Base-by-base conservation (phyloP, 108 stramenopile genomes). In the Cylindrotheca fusiformis region DNA sequence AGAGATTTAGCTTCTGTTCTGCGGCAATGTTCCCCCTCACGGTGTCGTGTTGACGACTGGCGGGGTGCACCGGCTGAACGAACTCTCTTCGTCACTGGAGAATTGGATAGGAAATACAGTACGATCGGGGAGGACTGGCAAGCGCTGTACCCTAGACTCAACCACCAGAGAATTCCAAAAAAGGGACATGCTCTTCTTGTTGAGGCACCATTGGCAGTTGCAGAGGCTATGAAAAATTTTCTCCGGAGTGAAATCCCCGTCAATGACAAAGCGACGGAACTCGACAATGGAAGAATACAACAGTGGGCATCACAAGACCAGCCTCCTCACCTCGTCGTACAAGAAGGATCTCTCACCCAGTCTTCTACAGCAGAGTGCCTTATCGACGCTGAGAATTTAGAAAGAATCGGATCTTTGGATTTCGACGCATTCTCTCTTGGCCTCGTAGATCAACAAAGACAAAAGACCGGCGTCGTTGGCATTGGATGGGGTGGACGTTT, bases 401-500 rank as follows among this genome's bases (percentile, higher is more conserved):
- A 41, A 14, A 14, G 12, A 20, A 31, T 73, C 25, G 58, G 53
- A 18, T 51, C 60, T 28, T 56, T 90, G 54, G 80, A 87, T 44
- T 90, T 74, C 46, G 82, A 91, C 47, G 28, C 68, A 10, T 91
- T 87, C 54, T 33, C 32, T n/a, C 82, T 91, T 25, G 65, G 80
- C 23, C 27, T 87, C 12, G 30, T 63, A 1, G 63, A 55, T 51
- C 48, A 53, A 21, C 57, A 55, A 23, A 68, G 67, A 52, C 49
- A 48, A n/a, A 60, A 57, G 18, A 52, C 56, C n/a, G 84, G 80
- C 29, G 76, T 80, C 57, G 36, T 28, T 27, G 91, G 87, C 28
- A 72, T 92, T 32, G 91, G 91, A 26, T 93, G 91, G 91, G 88
- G 88, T 6, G 58, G 75, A 17, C 62, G 58, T 55, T 79, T 82